Base-by-base conservation (phyloP, 768 basidiomycete genomes). In the Ephemerocybe angulata region DNA sequence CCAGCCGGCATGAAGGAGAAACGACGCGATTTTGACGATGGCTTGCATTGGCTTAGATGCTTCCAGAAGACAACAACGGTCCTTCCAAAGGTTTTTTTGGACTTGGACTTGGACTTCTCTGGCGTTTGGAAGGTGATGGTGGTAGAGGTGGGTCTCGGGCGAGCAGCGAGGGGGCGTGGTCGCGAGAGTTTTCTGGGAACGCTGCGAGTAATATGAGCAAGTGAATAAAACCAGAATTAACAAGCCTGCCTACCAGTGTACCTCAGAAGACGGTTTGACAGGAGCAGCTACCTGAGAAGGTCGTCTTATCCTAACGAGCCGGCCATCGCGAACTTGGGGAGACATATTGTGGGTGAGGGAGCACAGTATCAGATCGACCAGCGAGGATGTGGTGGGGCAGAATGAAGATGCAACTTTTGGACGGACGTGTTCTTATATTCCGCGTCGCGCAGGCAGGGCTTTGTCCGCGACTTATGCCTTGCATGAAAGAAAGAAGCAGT, bases 1-100 rank as follows among this genome's bases (percentile, higher is more conserved):
- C 69, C 72, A 4, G 63, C 61, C 1, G 70, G 69, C 43, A 74
- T 65, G 61, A 66, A 72, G 3, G 74, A 73, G 37, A 70, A 70
- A 13, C 67, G 64, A 13, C 63, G 58, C 11, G 66, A 64, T 4
- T 61, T 52, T 12, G 62, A 58, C 8, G 66, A 58, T 12, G 60
- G 66, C 12, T 51, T 51, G 7, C 67, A 59, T 24, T 50, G 49
- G n/a, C 57, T 70, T 37, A 64, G 19, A 13, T 62, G 62, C 58
- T 73, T 73, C 71, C 71, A 73, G 2, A 65, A 25, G 12, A 70
- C 52, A 1, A 65, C 49, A 22, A 72, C n/a, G 21, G 64, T 58
- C 13, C 71, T 64, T 30, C 59, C 60, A 12, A 70, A 50, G 1
- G 63, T 31, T 13, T 27, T 51, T 17, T 25, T 31, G 13, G 56